These are phyloP conservation scores for Amborella trichopoda DNA, from an alignment of 164 flowering plant species.

Conservation along the genomic window DNA sequence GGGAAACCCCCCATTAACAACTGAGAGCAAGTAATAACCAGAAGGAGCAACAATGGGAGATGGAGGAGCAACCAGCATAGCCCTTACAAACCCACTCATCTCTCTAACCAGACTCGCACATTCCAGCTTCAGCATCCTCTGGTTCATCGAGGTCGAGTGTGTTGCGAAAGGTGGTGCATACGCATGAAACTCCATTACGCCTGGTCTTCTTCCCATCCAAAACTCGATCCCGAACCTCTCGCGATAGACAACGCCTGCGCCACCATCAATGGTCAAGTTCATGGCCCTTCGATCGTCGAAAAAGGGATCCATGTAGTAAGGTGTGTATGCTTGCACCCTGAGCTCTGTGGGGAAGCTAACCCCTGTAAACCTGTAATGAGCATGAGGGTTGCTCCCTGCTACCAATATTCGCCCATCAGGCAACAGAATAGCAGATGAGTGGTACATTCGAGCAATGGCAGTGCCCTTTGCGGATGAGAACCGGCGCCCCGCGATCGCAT, in stretches of 20 bases:
- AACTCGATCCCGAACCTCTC: constrained; percentile 32
- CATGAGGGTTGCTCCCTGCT: constrained; percentile 60
- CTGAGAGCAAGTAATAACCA: constrained; percentile 59
- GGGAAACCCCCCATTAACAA: constrained; percentile 45
- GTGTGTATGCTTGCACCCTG: constrained; percentile 39
- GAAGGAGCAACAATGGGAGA: constrained; percentile 53
- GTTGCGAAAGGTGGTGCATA: constrained; percentile 63
- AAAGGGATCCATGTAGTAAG: constrained; percentile 32
- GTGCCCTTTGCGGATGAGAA: constrained; percentile 33
- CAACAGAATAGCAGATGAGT: constrained; percentile 51
- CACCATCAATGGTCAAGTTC: constrained; percentile 22
- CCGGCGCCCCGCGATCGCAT: constrained; percentile 17
- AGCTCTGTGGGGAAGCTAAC: constrained; percentile 53
- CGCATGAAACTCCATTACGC: constrained; percentile 21
- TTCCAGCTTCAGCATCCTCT: constrained; percentile 52
- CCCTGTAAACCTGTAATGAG: constrained; percentile 25
- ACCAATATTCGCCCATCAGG: constrained; percentile 64
- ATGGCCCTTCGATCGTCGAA: constrained; percentile 23
- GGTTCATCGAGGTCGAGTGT: constrained; percentile 55
- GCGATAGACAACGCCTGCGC: constrained; percentile 17
- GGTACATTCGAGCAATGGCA: constrained; percentile 51
- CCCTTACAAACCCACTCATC: constrained; percentile 22
- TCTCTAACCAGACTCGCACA: constrained; percentile 17
- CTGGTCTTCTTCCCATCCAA: constrained; percentile 17
- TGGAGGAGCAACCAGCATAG: constrained; percentile 46